These are phyloP conservation scores for Gillenia trifoliata DNA, from an alignment of 306 rosid species.

Conservation along the genomic window DNA sequence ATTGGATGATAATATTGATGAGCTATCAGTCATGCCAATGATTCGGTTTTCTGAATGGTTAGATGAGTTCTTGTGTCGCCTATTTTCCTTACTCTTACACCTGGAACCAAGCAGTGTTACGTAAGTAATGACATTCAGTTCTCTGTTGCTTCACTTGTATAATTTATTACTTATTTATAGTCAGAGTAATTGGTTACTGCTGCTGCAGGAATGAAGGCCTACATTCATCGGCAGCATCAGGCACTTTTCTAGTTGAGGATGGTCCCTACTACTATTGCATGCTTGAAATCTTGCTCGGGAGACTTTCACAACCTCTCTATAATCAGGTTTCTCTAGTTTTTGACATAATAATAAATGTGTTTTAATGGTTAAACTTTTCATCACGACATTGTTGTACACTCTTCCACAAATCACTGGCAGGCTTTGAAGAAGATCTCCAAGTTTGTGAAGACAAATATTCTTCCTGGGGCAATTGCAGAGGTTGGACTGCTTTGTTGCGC, in stretches of 20 bases:
- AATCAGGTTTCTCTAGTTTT: conserved; percentile 59
- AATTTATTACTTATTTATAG: neutral
- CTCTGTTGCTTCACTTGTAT: conserved; percentile 4
- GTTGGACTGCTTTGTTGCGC: conserved; percentile 99
- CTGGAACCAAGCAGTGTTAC: conserved; percentile 90
- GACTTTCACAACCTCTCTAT: conserved; percentile 77
- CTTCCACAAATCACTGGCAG: conserved; percentile 39
- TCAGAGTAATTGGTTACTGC: conserved; percentile 33
- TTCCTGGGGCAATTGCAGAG: conserved; percentile 97
- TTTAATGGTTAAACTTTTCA: conserved; percentile 10
- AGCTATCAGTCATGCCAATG: conserved; percentile 75
- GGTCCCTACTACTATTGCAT: conserved; percentile 95
- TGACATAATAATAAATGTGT: conserved; percentile 10
- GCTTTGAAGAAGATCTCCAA: conserved; percentile 92
- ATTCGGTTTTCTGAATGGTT: conserved; percentile 92
- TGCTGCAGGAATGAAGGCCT: conserved; percentile 82
- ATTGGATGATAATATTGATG: conserved; percentile 68
- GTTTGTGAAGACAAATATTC: conserved; percentile 94
- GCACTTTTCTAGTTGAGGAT: conserved; percentile 96
- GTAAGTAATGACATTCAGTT: conserved; percentile 48
- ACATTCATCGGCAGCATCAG: conserved; percentile 79
- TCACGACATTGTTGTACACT: conserved; percentile 14
- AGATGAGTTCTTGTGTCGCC: conserved; percentile 96
- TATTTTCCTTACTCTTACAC: conserved; percentile 86
- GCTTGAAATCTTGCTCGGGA: conserved; percentile 90